Conservation (phyloP, 495 filamentous ascomycete species). For the Sordaria brevicollis region DNA sequence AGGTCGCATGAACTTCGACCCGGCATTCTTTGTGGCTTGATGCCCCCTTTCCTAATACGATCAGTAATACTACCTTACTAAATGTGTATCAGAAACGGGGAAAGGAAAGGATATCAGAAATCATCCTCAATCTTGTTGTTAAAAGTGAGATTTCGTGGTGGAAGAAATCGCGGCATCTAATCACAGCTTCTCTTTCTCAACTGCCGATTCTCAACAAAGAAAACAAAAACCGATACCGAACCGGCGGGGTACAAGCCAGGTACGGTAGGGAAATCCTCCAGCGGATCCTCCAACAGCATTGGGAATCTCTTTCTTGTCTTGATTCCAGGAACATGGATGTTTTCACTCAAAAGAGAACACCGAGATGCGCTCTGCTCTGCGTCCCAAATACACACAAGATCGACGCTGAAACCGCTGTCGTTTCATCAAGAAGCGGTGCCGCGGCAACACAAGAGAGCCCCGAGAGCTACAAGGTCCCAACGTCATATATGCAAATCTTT, state of each 20-base stretch:
- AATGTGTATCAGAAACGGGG: neutral
- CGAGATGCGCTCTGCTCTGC: no score
- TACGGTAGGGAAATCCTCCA: neutral
- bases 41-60: neutral
- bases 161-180: neutral
- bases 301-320: neutral
- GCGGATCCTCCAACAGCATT: neutral
- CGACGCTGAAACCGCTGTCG: constrained; percentile 16
- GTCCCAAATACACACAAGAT: neutral
- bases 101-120: neutral
- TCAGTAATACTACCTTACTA: neutral
- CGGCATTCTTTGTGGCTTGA: neutral
- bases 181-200: neutral
- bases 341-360: neutral
- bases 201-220: neutral
- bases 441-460: neutral
- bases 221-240: neutral
- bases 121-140: neutral
- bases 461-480: no score
- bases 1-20: neutral
- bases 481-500: neutral
- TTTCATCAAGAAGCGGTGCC: no score
- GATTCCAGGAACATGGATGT: neutral
- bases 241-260: no score
- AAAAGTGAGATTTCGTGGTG: neutral